Percentiles rank a stretch among this genome's conserved stretches.
Evolutionary conservation across 164 flowering plant species (phyloP).

Genomic region (Stephania japonica): DNA sequence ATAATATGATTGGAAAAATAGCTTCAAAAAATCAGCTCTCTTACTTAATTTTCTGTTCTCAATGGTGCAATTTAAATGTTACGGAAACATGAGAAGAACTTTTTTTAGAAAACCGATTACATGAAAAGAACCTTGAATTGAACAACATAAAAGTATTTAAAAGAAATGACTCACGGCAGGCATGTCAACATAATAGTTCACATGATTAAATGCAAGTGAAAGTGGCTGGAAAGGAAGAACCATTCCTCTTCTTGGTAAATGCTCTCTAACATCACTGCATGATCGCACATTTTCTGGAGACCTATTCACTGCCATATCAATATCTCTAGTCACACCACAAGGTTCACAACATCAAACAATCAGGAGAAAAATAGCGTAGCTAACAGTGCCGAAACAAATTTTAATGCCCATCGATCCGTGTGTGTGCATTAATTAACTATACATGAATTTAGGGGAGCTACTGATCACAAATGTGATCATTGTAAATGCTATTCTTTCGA

Average conservation of each 20-base stretch:
- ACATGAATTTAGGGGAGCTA: neutral
- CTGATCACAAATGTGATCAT: neutral
- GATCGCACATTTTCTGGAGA: constrained; percentile 11
- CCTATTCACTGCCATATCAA: constrained; percentile 22
- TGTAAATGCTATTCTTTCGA: neutral
- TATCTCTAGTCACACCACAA: constrained; percentile 19
- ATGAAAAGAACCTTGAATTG: neutral
- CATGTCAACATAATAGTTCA: constrained; percentile 63
- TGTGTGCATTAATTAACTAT: neutral
- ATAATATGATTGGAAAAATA: neutral
- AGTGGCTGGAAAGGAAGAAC: constrained; percentile 59
- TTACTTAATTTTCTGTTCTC: neutral
- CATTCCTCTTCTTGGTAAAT: constrained; percentile 45
- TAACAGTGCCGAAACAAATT: neutral
- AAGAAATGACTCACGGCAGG: constrained; percentile 43
- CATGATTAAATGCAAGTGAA: constrained; percentile 45
- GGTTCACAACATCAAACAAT: constrained; percentile 3
- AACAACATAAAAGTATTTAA: neutral
- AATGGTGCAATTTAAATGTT: neutral
- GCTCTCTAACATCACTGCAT: constrained; percentile 11
- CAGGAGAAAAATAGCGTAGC: neutral
- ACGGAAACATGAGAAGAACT: neutral
- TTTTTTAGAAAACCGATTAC: no score
- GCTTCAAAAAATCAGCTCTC: neutral
- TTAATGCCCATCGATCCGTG: neutral